Percentiles rank a stretch among this genome's conserved stretches.
Evolutionary conservation across 176 grass and related monocot species (phyloP).

Genomic region (Eleusine coracana): DNA sequence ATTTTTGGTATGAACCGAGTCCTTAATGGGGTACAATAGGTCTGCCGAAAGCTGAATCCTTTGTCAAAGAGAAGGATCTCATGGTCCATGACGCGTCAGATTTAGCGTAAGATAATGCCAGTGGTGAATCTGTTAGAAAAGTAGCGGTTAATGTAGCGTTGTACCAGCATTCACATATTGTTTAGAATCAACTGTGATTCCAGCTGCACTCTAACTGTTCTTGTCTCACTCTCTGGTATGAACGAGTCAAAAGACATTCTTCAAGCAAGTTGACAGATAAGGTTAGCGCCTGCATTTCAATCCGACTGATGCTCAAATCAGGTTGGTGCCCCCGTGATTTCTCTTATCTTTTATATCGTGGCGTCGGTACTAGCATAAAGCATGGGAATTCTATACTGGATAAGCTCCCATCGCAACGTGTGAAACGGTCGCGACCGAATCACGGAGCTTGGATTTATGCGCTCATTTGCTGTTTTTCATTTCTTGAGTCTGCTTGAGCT

Average conservation of each 20-base stretch:
- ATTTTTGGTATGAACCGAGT: conserved; percentile 6
- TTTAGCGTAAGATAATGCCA: conserved; percentile 37
- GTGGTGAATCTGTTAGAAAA: conserved; percentile 36
- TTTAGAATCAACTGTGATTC: conserved; percentile 33
- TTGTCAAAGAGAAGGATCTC: conserved; percentile 14
- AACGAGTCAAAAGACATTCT: conserved; percentile 47
- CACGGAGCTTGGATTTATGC: conserved; percentile 32
- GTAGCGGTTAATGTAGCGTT: not conserved
- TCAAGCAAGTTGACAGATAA: conserved; percentile 29
- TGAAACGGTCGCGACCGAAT: conserved; percentile 37
- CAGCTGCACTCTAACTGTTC: conserved; percentile 36
- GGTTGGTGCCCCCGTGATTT: conserved; percentile 10
- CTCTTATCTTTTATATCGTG: not conserved
- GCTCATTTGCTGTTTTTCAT: not conserved
- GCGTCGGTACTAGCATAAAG: not conserved
- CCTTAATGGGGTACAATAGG: not conserved
- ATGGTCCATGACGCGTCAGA: not conserved
- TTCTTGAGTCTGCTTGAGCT: not conserved
- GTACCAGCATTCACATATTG: not conserved
- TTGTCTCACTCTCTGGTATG: conserved; percentile 37
- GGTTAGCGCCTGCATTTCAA: not conserved
- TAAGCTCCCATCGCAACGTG: not conserved
- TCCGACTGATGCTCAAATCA: not conserved
- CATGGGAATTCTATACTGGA: not conserved
- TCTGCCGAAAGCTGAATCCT: not conserved